These are phyloP conservation scores for Excoecaria cochinchinensis DNA, from an alignment of 345 rosid genomes.

Conservation along the genomic window DNA sequence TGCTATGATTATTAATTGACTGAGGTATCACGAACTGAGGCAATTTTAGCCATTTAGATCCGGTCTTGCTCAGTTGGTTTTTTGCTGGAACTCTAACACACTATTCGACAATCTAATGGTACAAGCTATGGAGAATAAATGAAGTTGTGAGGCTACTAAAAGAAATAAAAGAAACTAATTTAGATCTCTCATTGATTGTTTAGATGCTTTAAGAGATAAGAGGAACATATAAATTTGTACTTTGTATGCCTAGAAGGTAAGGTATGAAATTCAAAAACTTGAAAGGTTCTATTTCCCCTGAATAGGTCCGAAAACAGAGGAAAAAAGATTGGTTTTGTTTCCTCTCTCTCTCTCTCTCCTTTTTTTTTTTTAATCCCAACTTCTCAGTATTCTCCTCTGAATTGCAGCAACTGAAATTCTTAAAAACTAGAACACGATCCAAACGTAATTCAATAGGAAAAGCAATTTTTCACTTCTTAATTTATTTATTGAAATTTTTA, in stretches of 20 bases:
- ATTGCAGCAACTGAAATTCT: neutral
- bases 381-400: neutral
- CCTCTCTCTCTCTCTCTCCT: too few species aligned
- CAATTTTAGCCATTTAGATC: neutral
- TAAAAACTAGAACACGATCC: neutral
- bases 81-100: neutral
- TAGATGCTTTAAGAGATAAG: too few species aligned
- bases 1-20: neutral
- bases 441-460: neutral
- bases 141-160: neutral
- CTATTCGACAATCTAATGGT: neutral
- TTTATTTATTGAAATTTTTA: neutral
- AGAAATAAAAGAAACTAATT: too few species aligned
- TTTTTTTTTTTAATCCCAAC: too few species aligned
- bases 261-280: too few species aligned
- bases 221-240: too few species aligned
- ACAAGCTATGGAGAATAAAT: too few species aligned
- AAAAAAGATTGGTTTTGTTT: too few species aligned
- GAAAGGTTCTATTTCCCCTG: too few species aligned
- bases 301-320: too few species aligned
- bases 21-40: neutral
- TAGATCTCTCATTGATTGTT: too few species aligned
- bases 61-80: neutral
- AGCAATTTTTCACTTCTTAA: neutral
- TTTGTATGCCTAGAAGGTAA: too few species aligned